Evolutionary conservation across 1,284 basidiomycete species (phyloP).

Genomic region (Leccinum pachyderme): DNA sequence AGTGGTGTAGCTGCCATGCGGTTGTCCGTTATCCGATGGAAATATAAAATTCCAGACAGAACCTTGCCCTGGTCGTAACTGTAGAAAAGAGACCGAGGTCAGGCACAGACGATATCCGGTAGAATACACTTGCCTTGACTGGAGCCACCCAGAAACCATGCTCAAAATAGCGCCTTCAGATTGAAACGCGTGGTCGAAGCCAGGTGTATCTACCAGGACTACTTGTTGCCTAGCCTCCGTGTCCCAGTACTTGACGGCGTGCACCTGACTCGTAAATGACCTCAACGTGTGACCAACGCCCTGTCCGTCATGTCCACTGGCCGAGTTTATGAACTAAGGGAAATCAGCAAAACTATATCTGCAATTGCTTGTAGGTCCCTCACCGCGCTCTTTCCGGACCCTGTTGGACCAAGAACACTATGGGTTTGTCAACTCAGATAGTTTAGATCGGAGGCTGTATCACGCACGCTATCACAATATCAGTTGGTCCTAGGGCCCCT

Average conservation of each 20-base stretch:
- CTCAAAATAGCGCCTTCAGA: background rate
- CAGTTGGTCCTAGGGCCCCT: background rate
- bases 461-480: background rate
- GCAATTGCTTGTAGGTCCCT: background rate
- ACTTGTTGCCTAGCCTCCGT: background rate
- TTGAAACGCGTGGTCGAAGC: background rate
- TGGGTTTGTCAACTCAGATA: background rate
- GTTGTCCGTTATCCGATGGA: conserved; percentile 47
- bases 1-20: conserved; percentile 41
- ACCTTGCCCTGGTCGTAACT: conserved; percentile 34
- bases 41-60: conserved; percentile 45
- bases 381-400: background rate
- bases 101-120: background rate
- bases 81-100: too few relatives aligned
- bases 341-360: background rate
- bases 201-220: background rate
- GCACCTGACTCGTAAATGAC: background rate
- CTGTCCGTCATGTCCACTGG: background rate
- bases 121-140: background rate
- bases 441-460: background rate
- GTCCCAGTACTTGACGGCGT: background rate
- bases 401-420: background rate
- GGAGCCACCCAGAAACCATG: background rate
- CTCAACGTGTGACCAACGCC: background rate
- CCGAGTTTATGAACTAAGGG: background rate